phyloP scores from a whole-genome alignment of 2,329 filamentous ascomycete species.

The Chrysoporthe deuterocubensis region DNA sequence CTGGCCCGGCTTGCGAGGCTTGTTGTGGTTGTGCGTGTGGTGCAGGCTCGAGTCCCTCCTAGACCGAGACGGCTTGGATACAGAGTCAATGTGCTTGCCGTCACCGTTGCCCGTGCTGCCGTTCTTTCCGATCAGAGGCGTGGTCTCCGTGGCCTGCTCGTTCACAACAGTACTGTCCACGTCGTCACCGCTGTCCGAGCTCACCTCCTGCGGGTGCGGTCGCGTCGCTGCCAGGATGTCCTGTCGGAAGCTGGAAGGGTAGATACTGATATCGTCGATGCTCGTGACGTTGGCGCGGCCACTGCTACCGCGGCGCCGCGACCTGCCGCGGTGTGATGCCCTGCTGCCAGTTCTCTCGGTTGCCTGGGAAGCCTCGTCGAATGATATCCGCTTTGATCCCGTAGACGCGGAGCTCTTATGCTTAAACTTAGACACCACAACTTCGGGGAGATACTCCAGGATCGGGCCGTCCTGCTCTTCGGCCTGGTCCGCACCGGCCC shows the following conservation, averaged over 20 bases:
- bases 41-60: constrained; percentile 63
- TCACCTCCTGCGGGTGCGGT: constrained; percentile 53
- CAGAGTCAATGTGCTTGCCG: constrained; percentile 35
- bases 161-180: constrained; percentile 31
- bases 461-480: constrained; percentile 61
- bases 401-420: constrained; percentile 33
- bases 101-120: constrained; percentile 35
- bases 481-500: constrained; percentile 47
- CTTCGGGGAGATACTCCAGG: constrained; percentile 67
- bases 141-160: constrained; percentile 42
- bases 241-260: constrained; percentile 88
- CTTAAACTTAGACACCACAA: constrained; percentile 55
- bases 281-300: constrained; percentile 64
- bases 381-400: constrained; percentile 29
- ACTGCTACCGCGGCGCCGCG: constrained; percentile 51
- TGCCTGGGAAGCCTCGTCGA: constrained; percentile 36
- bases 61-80: constrained; percentile 35
- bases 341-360: constrained; percentile 34
- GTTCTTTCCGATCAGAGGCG: constrained; percentile 41
- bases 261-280: constrained; percentile 77
- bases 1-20: constrained; percentile 66
- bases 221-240: constrained; percentile 87
- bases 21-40: constrained; percentile 77
- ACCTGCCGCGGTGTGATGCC: constrained; percentile 42
- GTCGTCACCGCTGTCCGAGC: constrained; percentile 26